These are phyloP conservation scores for Phytophthora vignae DNA, from an alignment of 352 stramenopile genomes.

Conservation along the genomic window DNA sequence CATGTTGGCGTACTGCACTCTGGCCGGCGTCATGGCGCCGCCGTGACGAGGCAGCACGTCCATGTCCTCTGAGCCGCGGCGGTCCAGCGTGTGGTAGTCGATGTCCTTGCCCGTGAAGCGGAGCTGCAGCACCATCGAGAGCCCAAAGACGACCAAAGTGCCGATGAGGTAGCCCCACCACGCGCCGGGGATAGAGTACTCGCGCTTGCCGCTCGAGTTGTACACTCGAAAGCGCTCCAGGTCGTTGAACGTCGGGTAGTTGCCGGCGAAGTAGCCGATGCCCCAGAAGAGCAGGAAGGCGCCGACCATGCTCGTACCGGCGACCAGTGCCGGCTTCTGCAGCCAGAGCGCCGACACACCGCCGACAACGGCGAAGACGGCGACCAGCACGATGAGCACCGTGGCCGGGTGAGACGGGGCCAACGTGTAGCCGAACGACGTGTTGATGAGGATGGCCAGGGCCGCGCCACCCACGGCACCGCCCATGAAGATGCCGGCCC, in stretches of 20 bases:
- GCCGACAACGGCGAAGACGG: constrained; percentile 54
- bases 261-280: constrained; percentile 68
- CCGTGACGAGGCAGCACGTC: constrained; percentile 21
- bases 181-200: constrained; percentile 51
- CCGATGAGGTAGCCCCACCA: constrained; percentile 75
- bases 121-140: constrained; percentile 63
- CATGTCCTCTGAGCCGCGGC: constrained; percentile 17
- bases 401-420: constrained; percentile 59
- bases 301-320: constrained; percentile 57
- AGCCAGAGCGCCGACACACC: constrained; percentile 58
- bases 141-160: constrained; percentile 54
- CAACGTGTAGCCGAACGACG: constrained; percentile 61
- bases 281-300: constrained; percentile 58
- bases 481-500: constrained; percentile 59
- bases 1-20: constrained; percentile 38
- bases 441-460: constrained; percentile 67
- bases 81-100: constrained; percentile 45
- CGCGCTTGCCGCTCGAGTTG: constrained; percentile 40
- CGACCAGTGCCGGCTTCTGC: constrained; percentile 63
- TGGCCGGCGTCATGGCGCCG: constrained; percentile 17
- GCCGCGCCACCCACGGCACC: constrained; percentile 65
- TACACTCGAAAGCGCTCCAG: constrained; percentile 46
- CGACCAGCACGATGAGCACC: constrained; percentile 58
- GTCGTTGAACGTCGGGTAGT: constrained; percentile 65
- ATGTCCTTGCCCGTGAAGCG: constrained; percentile 47